Evolutionary conservation across 1,284 basidiomycete species (phyloP).

Genomic region (Microstroma glucosiphilum): DNA sequence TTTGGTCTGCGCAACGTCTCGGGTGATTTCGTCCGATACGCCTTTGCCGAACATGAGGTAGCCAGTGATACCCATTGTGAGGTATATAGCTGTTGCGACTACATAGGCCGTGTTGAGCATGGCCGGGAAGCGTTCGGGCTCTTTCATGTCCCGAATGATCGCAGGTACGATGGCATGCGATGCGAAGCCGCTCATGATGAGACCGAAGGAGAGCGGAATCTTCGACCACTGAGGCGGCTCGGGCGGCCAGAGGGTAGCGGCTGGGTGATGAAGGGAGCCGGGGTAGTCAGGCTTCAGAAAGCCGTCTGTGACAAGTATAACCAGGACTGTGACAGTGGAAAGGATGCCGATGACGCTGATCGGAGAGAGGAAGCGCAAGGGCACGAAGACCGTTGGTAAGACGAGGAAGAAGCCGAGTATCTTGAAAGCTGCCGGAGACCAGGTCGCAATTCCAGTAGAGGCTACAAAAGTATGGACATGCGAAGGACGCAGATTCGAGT

Average conservation of each 20-base stretch:
- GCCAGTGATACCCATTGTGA: constrained; percentile 73
- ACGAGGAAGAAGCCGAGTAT: constrained; percentile 33
- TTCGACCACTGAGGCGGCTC: constrained; percentile 56
- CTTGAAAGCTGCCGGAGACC: constrained; percentile 29
- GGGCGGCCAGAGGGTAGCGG: constrained; percentile 12
- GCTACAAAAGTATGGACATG: background rate
- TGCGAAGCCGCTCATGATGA: constrained; percentile 95
- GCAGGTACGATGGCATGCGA: constrained; percentile 90
- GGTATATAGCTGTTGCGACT: constrained; percentile 72
- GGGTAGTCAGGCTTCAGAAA: constrained; percentile 70
- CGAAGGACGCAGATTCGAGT: background rate
- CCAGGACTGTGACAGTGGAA: constrained; percentile 59
- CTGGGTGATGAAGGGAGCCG: constrained; percentile 60
- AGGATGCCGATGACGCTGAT: constrained; percentile 43
- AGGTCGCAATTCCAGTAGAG: background rate
- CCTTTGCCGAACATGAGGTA: constrained; percentile 60
- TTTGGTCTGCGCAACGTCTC: constrained; percentile 68
- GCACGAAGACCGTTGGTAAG: constrained; percentile 42
- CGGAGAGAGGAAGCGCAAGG: constrained; percentile 38
- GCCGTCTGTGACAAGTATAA: constrained; percentile 78
- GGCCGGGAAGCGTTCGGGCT: constrained; percentile 70
- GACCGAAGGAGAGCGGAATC: constrained; percentile 65
- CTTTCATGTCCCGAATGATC: constrained; percentile 79
- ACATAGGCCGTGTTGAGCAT: constrained; percentile 83
- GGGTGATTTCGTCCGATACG: constrained; percentile 83